A percentile compares a stretch with the other conserved stretches of the same genome.
phyloP scores from a whole-genome alignment of 2,329 filamentous ascomycete species.

The Colletotrichum sp. region DNA sequence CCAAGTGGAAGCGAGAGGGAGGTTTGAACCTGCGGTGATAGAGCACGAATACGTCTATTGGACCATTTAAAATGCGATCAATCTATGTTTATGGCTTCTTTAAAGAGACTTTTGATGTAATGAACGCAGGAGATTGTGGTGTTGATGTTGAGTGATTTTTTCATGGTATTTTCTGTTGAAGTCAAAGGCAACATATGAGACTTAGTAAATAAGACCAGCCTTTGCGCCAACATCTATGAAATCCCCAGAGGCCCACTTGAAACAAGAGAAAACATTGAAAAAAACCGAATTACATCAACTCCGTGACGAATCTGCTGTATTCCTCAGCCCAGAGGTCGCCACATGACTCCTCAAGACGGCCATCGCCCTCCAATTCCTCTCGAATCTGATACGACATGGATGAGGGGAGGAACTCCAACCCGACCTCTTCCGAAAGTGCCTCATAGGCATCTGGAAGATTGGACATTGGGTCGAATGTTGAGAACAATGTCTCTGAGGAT shows the following conservation, averaged over 20 bases:
- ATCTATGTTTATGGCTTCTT: fast-evolving
- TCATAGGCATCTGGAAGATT: neutral
- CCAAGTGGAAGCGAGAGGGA: too few relatives aligned
- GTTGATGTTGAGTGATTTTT: neutral
- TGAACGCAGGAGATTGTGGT: fast-evolving
- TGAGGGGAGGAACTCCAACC: fast-evolving
- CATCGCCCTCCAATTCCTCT: fast-evolving
- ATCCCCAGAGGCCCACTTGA: too few relatives aligned
- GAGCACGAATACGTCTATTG: fast-evolving
- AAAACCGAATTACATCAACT: neutral
- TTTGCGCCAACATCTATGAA: too few relatives aligned
- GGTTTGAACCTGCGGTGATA: neutral
- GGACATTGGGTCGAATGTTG: fast-evolving
- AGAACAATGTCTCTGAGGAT: fast-evolving
- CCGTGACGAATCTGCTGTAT: neutral
- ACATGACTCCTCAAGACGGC: fast-evolving
- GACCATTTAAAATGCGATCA: fast-evolving
- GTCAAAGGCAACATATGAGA: too few relatives aligned
- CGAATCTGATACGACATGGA: neutral
- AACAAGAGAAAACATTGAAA: too few relatives aligned
- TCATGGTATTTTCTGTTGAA: neutral
- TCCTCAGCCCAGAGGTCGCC: neutral
- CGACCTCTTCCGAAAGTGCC: neutral
- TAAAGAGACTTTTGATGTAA: neutral
- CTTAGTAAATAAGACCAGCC: fast-evolving